phyloP scores from a whole-genome alignment of 495 filamentous ascomycete genomes.

The Oidiodendron maius region DNA sequence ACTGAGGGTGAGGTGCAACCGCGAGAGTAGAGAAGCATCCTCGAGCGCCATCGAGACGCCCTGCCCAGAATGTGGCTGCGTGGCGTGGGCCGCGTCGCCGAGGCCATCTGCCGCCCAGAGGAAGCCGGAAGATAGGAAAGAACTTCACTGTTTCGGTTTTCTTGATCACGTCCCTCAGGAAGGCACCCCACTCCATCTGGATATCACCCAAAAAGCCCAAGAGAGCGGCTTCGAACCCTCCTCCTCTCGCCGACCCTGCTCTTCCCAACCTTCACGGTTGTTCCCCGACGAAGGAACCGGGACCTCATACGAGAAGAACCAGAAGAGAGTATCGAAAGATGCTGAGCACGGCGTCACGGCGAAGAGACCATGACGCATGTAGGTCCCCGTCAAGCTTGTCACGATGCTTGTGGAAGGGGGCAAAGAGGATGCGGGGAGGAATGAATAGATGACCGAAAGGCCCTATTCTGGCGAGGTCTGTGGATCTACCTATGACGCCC shows the following conservation, averaged over 20 bases:
- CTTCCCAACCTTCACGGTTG: conserved; percentile 11
- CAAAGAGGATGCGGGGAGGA: too few relatives aligned
- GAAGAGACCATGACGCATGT: too few relatives aligned
- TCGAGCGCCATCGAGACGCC: conserved; percentile 44
- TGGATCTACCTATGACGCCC: too few relatives aligned
- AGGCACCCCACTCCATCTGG: conserved; percentile 6
- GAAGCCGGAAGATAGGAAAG: conserved; percentile 11
- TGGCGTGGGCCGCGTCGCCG: conserved; percentile 40
- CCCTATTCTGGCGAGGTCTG: too few relatives aligned
- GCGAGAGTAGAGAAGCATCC: conserved; percentile 19
- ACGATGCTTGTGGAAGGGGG: too few relatives aligned
- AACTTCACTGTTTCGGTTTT: conserved; percentile 3
- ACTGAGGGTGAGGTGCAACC: not conserved
- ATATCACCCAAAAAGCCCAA: conserved; percentile 3
- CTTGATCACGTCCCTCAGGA: conserved; percentile 4
- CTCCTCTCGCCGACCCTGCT: conserved; percentile 7
- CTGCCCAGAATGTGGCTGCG: conserved; percentile 21
- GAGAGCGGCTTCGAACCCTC: conserved; percentile 7
- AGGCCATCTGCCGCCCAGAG: conserved; percentile 10
- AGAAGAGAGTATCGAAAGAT: too few relatives aligned
- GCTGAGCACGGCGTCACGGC: too few relatives aligned
- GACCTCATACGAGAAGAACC: conserved; percentile 8
- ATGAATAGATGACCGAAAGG: too few relatives aligned
- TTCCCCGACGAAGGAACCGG: not conserved
- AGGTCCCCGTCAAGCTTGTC: too few relatives aligned